Evolutionary conservation across 2,329 filamentous ascomycete genomes (phyloP).

Genomic region (Aspergillus sp.): DNA sequence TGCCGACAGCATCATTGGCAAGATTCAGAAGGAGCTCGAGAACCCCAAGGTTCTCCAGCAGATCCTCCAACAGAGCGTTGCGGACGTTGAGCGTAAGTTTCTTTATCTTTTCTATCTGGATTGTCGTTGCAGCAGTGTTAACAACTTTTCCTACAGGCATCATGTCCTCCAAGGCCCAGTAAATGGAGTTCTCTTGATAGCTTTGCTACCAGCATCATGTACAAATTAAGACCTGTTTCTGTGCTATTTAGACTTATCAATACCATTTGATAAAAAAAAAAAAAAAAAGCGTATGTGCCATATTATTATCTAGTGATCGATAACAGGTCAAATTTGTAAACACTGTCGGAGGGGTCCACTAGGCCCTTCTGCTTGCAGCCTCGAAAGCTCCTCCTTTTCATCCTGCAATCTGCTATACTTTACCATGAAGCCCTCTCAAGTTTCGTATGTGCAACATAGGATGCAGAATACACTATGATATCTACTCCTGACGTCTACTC

Average conservation of each 20-base stretch:
- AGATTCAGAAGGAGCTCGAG: constrained; percentile 98
- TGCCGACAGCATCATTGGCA: constrained; percentile 88
- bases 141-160: constrained; percentile 34
- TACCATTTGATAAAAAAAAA: constrained; percentile 34
- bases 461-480: not conserved
- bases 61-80: constrained; percentile 94
- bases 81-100: constrained; percentile 89
- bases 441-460: not conserved
- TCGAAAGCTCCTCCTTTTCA: not conserved
- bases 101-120: not conserved
- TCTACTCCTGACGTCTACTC: not conserved
- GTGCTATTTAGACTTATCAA: constrained; percentile 43
- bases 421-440: too few relatives aligned
- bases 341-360: not conserved
- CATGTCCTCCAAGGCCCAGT: constrained; percentile 46
- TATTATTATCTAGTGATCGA: not conserved
- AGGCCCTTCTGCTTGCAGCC: not conserved
- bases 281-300: not conserved
- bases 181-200: constrained; percentile 38
- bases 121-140: not conserved
- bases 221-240: constrained; percentile 47
- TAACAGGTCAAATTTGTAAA: not conserved
- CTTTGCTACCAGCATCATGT: constrained; percentile 42
- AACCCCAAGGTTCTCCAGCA: constrained; percentile 97
- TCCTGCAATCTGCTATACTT: not conserved